Percentiles rank a stretch among this genome's conserved stretches.
Evolutionary conservation across 768 basidiomycete species (phyloP).

Genomic region (Collybia sp.): DNA sequence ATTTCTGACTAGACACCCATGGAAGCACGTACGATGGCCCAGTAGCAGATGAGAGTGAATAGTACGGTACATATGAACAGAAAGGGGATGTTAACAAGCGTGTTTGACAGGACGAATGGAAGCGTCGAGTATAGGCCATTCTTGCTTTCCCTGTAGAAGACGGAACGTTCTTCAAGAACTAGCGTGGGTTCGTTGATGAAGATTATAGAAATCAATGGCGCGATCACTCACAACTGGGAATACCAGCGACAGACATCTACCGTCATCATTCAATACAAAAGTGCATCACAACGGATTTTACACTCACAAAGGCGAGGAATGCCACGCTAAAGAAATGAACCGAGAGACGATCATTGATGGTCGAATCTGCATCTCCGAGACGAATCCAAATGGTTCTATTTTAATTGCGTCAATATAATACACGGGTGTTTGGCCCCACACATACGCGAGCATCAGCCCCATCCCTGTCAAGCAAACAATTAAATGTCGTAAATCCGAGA

Average conservation of each 20-base stretch:
- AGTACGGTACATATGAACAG: constrained; percentile 43
- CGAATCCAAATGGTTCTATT: constrained; percentile 49
- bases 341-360: constrained; percentile 43
- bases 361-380: constrained; percentile 32
- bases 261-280: background rate
- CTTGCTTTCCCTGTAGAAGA: constrained; percentile 50
- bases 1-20: background rate
- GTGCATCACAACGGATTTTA: background rate
- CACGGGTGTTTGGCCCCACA: background rate
- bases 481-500: background rate
- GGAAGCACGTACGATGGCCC: constrained; percentile 35
- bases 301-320: constrained; percentile 42
- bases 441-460: constrained; percentile 41
- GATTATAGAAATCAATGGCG: no score
- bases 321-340: constrained; percentile 57
- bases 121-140: constrained; percentile 55
- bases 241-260: constrained; percentile 57
- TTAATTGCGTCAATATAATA: constrained; percentile 14
- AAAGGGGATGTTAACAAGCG: constrained; percentile 49
- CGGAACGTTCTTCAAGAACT: constrained; percentile 54
- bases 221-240: constrained; percentile 38
- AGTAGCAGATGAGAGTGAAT: constrained; percentile 47
- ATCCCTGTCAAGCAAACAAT: constrained; percentile 22
- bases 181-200: background rate
- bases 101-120: constrained; percentile 50